Percentiles rank a stretch among this genome's conserved stretches.
Evolutionary conservation across 2,329 filamentous ascomycete genomes (phyloP).

Genomic region (Neofusicoccum cordaticola): DNA sequence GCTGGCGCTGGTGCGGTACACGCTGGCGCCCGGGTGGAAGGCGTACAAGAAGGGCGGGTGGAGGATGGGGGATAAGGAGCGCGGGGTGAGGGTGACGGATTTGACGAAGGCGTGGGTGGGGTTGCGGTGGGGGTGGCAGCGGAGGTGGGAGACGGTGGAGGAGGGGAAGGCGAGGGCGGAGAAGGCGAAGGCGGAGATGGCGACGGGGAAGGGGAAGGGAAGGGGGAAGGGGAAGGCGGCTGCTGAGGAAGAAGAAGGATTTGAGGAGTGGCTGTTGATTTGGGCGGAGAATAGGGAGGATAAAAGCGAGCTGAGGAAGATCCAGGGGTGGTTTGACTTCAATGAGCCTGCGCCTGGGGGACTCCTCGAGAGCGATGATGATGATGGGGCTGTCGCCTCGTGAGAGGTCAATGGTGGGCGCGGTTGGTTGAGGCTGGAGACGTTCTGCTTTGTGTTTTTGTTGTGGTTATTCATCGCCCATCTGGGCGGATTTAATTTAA

Average conservation of each 20-base stretch:
- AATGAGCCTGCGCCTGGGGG: not conserved
- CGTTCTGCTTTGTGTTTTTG: too few species aligned
- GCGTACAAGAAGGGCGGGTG: slow-evolving; percentile 13
- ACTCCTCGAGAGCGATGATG: not conserved
- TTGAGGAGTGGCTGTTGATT: not conserved
- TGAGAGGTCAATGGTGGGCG: too few species aligned
- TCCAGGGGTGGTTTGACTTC: not conserved
- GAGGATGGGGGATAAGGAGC: not conserved
- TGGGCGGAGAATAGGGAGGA: not conserved
- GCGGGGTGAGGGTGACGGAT: not conserved
- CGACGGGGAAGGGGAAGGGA: not conserved
- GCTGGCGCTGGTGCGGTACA: not conserved
- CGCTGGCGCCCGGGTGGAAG: not conserved
- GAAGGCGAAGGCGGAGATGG: not conserved
- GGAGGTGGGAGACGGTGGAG: not conserved
- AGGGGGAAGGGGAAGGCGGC: not conserved
- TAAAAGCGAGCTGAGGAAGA: not conserved
- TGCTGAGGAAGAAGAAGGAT: not conserved
- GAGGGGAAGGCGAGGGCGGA: not conserved
- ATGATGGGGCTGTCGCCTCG: not conserved
- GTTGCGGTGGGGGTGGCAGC: not conserved
- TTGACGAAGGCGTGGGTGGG: not conserved
- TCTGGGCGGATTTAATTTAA: too few species aligned
- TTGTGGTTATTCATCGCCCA: too few species aligned
- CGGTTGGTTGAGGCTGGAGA: too few species aligned